phyloP scores from a whole-genome alignment of 345 rosid species.

The Mercurialis annua region DNA sequence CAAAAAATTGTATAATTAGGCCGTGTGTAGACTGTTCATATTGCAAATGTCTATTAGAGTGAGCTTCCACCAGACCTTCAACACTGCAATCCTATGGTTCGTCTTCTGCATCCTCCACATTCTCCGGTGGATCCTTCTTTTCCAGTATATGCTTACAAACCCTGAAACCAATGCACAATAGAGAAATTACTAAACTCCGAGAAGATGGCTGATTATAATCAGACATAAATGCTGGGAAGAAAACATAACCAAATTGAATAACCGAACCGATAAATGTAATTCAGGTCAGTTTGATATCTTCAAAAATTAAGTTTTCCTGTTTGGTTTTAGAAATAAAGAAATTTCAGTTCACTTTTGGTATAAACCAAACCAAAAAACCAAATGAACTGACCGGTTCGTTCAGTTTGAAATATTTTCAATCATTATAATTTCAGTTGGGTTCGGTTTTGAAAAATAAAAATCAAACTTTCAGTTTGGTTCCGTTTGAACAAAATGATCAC shows the following conservation, averaged over 20 bases:
- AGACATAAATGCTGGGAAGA: neutral
- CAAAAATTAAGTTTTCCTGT: too few relatives aligned
- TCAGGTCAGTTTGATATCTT: too few relatives aligned
- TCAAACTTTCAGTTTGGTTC: neutral
- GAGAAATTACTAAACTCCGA: neutral
- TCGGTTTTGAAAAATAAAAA: neutral
- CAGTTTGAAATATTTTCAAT: too few relatives aligned
- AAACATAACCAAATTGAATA: too few relatives aligned
- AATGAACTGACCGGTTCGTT: too few relatives aligned
- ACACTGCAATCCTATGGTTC: neutral
- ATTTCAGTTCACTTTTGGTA: too few relatives aligned
- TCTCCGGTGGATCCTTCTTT: slow-evolving; percentile 18
- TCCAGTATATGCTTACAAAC: slow-evolving; percentile 30
- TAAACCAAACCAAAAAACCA: too few relatives aligned
- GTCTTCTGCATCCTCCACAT: slow-evolving; percentile 12
- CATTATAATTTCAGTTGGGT: too few relatives aligned
- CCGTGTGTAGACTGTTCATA: neutral
- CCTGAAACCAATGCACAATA: slow-evolving; percentile 33
- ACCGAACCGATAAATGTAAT: too few relatives aligned
- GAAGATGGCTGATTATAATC: neutral
- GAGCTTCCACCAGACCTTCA: neutral
- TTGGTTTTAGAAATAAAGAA: too few relatives aligned
- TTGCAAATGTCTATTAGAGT: slow-evolving; percentile 2
- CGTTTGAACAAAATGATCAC: too few relatives aligned
- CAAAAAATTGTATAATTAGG: slow-evolving; percentile 1